phyloP scores from a whole-genome alignment of 2,329 filamentous ascomycete species.

The Nemania serpens region DNA sequence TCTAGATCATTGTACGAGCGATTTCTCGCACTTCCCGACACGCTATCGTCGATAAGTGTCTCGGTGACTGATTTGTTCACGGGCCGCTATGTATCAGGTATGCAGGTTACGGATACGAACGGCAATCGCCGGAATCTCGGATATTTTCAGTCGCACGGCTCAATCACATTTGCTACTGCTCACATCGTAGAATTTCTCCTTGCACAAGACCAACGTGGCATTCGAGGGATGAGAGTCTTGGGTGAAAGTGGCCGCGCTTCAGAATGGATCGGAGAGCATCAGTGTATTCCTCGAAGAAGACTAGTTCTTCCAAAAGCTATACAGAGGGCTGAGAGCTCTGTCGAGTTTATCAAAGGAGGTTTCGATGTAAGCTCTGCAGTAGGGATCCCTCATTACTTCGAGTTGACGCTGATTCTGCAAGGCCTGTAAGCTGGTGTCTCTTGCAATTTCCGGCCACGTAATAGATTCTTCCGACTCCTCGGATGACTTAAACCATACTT shows the following conservation, averaged over 20 bases:
- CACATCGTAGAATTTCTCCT: slow-evolving; percentile 7
- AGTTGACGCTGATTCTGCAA: too few relatives aligned
- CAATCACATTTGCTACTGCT: slow-evolving; percentile 1
- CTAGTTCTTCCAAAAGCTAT: too few relatives aligned
- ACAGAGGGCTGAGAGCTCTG: too few relatives aligned
- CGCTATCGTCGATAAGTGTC: slow-evolving; percentile 7
- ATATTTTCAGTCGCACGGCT: not conserved
- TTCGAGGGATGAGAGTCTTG: slow-evolving; percentile 8
- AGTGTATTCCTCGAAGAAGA: not conserved
- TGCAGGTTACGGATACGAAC: not conserved
- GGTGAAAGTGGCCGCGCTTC: not conserved
- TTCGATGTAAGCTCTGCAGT: too few relatives aligned
- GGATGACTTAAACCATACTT: too few relatives aligned
- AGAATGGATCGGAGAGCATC: slow-evolving; percentile 9
- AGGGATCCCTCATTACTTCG: too few relatives aligned
- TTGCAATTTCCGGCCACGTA: too few relatives aligned
- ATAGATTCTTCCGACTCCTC: too few relatives aligned
- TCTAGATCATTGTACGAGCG: slow-evolving; percentile 1
- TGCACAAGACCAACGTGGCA: slow-evolving; percentile 7
- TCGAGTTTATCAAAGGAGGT: too few relatives aligned
- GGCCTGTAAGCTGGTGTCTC: too few relatives aligned
- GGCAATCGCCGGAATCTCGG: too few relatives aligned
- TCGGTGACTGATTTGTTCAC: slow-evolving; percentile 1
- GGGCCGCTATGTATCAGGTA: slow-evolving; percentile 1
- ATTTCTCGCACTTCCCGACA: slow-evolving; percentile 3